These are phyloP conservation scores for Coleophoma eucalyptorum DNA, from an alignment of 2,329 filamentous ascomycete species.

Conservation along the genomic window DNA sequence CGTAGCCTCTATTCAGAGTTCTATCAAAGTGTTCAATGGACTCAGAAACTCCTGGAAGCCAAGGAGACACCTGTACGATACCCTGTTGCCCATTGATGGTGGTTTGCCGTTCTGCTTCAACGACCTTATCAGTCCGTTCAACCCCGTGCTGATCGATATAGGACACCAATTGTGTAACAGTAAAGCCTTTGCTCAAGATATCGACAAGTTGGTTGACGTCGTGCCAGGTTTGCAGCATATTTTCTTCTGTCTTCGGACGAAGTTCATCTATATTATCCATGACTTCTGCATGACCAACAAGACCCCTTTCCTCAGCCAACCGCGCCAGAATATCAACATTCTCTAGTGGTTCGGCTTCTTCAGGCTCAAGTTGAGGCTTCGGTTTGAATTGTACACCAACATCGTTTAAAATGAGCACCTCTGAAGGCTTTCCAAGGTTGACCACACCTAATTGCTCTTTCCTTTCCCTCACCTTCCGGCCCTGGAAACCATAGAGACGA, in stretches of 20 bases:
- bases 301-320: slow-evolving; percentile 23
- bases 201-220: slow-evolving; percentile 22
- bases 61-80: slow-evolving; percentile 18
- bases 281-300: slow-evolving; percentile 21
- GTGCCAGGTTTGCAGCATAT: slow-evolving; percentile 15
- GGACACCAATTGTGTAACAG: slow-evolving; percentile 19
- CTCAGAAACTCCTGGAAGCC: slow-evolving; percentile 22
- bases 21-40: slow-evolving; percentile 16
- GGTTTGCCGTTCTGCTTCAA: background rate
- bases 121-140: background rate
- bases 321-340: slow-evolving; percentile 24
- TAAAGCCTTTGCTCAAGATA: slow-evolving; percentile 23
- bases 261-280: slow-evolving; percentile 24
- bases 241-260: slow-evolving; percentile 11
- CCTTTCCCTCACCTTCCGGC: slow-evolving; percentile 14
- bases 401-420: slow-evolving; percentile 28
- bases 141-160: slow-evolving; percentile 14
- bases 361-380: background rate
- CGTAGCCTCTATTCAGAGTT: slow-evolving; percentile 17
- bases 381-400: slow-evolving; percentile 9
- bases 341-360: slow-evolving; percentile 5
- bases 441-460: slow-evolving; percentile 14
- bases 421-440: slow-evolving; percentile 18
- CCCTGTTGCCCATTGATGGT: background rate
- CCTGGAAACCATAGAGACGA: slow-evolving; percentile 16